Conservation (phyloP, 805 yeast species). For the Candida sanyiensis region DNA sequence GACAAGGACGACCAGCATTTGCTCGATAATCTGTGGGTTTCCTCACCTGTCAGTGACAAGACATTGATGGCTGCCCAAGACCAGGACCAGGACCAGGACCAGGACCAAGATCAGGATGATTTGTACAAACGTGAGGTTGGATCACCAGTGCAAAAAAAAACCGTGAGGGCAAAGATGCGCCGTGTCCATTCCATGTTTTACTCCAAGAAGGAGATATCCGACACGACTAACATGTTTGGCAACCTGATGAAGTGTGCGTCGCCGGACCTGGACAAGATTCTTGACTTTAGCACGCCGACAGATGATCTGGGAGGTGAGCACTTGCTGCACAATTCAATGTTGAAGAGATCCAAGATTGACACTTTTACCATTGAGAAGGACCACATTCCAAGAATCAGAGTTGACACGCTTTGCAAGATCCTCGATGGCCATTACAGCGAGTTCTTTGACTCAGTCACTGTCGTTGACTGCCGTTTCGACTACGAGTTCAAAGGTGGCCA, state of each 20-base stretch:
- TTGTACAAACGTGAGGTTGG: slow-evolving; percentile 30
- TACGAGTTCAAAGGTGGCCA: slow-evolving; percentile 95
- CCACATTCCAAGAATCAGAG: slow-evolving; percentile 64
- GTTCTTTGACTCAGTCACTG: slow-evolving; percentile 37
- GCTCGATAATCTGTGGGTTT: slow-evolving; percentile 23
- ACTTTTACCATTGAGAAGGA: slow-evolving; percentile 47
- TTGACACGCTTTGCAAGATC: slow-evolving; percentile 49
- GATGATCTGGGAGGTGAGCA: slow-evolving; percentile 11
- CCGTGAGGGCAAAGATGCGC: slow-evolving; percentile 38
- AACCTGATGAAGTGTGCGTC: slow-evolving; percentile 20
- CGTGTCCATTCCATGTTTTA: slow-evolving; percentile 69
- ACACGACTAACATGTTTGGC: slow-evolving; percentile 30
- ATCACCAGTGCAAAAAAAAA: slow-evolving; percentile 34
- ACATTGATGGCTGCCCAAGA: slow-evolving; percentile 6
- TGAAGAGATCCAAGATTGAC: slow-evolving; percentile 31
- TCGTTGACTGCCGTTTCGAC: slow-evolving; percentile 88
- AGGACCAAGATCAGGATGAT: slow-evolving; percentile 9
- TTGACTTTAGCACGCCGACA: neutral
- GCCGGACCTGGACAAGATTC: slow-evolving; percentile 11
- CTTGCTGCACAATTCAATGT: slow-evolving; percentile 14
- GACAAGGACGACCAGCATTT: slow-evolving; percentile 9
- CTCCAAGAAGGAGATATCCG: slow-evolving; percentile 41
- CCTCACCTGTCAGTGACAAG: slow-evolving; percentile 25
- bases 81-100: slow-evolving; percentile 12
- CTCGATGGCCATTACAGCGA: slow-evolving; percentile 48